These are phyloP conservation scores for Penicillium psychrofluorescens DNA, from an alignment of 495 filamentous ascomycete species.

Conservation along the genomic window DNA sequence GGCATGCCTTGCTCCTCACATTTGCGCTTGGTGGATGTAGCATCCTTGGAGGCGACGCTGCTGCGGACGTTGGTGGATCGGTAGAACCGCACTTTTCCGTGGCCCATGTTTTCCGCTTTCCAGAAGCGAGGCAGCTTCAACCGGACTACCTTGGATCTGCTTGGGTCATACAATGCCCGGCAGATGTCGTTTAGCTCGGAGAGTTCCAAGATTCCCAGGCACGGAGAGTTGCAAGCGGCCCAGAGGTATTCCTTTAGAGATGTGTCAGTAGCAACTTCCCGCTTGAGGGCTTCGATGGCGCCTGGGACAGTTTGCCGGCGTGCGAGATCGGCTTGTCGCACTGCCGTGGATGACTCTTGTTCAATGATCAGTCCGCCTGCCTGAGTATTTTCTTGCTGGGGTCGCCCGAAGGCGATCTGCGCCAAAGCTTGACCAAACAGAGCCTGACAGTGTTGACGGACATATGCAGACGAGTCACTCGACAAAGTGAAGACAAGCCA, in stretches of 20 bases:
- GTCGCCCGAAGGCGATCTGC: slow-evolving; percentile 69
- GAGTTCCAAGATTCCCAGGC: slow-evolving; percentile 62
- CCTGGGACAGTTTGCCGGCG: slow-evolving; percentile 70
- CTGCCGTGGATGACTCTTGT: slow-evolving; percentile 60
- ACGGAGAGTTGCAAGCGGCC: slow-evolving; percentile 64
- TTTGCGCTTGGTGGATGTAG: slow-evolving; percentile 31
- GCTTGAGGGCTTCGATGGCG: slow-evolving; percentile 67
- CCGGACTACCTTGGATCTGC: slow-evolving; percentile 52
- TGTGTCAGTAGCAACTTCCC: slow-evolving; percentile 55
- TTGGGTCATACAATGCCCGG: slow-evolving; percentile 60
- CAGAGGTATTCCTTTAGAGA: slow-evolving; percentile 66
- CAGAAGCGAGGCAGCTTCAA: slow-evolving; percentile 68
- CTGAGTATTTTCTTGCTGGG: slow-evolving; percentile 18
- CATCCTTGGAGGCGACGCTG: slow-evolving; percentile 26
- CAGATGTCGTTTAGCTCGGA: slow-evolving; percentile 73
- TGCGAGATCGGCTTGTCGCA: slow-evolving; percentile 59
- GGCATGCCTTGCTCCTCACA: slow-evolving; percentile 34
- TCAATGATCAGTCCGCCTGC: slow-evolving; percentile 73
- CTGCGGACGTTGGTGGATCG: slow-evolving; percentile 25
- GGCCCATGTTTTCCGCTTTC: slow-evolving; percentile 54
- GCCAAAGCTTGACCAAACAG: slow-evolving; percentile 68
- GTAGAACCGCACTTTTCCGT: slow-evolving; percentile 36
- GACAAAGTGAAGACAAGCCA: slow-evolving; percentile 67
- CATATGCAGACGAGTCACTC: slow-evolving; percentile 72
- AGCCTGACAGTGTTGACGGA: slow-evolving; percentile 61